Evolutionary conservation across 768 basidiomycete species (phyloP).

Genomic region (Naematelia encephala): DNA sequence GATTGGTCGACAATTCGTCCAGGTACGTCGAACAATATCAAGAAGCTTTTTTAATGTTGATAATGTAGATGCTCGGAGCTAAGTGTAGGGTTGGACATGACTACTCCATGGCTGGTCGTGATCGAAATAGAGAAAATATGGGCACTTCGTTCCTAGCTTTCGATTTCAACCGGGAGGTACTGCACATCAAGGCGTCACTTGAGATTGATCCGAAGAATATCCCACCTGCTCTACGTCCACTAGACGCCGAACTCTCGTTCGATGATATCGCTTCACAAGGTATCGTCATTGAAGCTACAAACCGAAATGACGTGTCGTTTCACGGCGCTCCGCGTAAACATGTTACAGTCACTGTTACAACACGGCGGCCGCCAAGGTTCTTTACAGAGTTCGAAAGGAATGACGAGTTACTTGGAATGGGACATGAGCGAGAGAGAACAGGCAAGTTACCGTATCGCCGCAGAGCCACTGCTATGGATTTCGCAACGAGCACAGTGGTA

Average conservation of each 20-base stretch:
- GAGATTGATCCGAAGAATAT: conserved; percentile 11
- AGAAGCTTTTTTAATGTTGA: neutral
- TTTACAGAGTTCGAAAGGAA: conserved; percentile 26
- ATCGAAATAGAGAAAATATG: neutral
- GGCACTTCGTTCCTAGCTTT: conserved; percentile 36
- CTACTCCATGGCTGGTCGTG: neutral
- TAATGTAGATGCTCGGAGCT: conserved; percentile 24
- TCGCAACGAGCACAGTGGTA: conserved; percentile 26
- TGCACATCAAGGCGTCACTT: conserved; percentile 29
- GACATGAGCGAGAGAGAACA: neutral
- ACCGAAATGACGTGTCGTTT: neutral
- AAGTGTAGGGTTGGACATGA: conserved; percentile 18
- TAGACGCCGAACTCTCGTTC: conserved; percentile 42
- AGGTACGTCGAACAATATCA: conserved; percentile 13
- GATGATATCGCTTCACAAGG: conserved; percentile 43
- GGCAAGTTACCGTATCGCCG: conserved; percentile 19
- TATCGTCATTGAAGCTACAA: conserved; percentile 15
- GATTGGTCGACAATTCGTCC: conserved; percentile 25
- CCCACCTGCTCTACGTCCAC: conserved; percentile 31
- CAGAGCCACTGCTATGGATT: conserved; percentile 44
- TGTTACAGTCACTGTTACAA: conserved; percentile 39
- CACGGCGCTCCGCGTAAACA: neutral
- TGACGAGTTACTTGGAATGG: conserved; percentile 11
- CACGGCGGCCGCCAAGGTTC: conserved; percentile 43
- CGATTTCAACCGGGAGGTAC: conserved; percentile 30